Conservation (phyloP, 495 filamentous ascomycete species). For the Usnea hakonensis region DNA sequence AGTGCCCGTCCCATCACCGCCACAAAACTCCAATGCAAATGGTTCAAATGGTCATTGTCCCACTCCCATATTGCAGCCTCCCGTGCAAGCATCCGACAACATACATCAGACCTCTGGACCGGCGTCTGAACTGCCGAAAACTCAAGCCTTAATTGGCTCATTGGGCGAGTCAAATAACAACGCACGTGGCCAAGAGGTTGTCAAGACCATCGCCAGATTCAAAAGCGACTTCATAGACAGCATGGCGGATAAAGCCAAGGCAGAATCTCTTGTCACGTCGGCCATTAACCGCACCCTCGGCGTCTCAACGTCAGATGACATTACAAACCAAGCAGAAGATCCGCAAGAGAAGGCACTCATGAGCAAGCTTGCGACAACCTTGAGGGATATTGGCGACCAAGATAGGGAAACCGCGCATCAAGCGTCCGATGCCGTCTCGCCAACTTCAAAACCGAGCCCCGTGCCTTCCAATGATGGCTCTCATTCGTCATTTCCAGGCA, state of each 20-base stretch:
- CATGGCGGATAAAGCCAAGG: constrained; percentile 15
- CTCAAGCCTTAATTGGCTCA: constrained; percentile 17
- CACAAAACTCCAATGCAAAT: constrained; percentile 12
- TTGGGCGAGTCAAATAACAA: constrained; percentile 3
- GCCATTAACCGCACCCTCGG: constrained; percentile 25
- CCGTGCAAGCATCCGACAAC: constrained; percentile 11
- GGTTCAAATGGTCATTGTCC: constrained; percentile 3
- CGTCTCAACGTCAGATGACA: constrained; percentile 34
- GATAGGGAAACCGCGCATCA: constrained; percentile 19
- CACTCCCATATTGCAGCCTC: not conserved
- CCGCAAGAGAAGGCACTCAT: constrained; percentile 18
- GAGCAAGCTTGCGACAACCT: constrained; percentile 11
- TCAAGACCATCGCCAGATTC: constrained; percentile 17
- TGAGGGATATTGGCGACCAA: constrained; percentile 16
- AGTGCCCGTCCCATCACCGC: constrained; percentile 9
- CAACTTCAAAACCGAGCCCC: constrained; percentile 13
- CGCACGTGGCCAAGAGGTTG: constrained; percentile 3
- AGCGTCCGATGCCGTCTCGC: constrained; percentile 35
- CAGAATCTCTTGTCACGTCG: constrained; percentile 19
- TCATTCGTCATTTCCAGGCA: constrained; percentile 28
- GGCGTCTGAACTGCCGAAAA: constrained; percentile 14
- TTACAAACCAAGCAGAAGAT: constrained; percentile 27
- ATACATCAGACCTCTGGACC: constrained; percentile 6
- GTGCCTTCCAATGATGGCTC: constrained; percentile 14
- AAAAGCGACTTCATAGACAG: constrained; percentile 17